These are phyloP conservation scores for Euptelea pleiosperma DNA, from an alignment of 164 flowering plant species.

Conservation along the genomic window DNA sequence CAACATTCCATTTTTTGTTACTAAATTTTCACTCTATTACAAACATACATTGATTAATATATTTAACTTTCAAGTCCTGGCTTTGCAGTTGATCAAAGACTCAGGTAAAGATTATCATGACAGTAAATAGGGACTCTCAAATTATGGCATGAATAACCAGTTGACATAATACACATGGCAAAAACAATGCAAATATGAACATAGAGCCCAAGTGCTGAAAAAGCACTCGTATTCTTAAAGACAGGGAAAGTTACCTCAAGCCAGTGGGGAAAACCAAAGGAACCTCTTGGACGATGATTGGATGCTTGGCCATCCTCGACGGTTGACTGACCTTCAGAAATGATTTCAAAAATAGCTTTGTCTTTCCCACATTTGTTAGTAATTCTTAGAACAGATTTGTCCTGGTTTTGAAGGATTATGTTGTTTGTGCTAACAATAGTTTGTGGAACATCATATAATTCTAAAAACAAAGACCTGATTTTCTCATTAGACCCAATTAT, in stretches of 20 bases:
- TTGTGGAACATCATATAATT: conserved; percentile 64
- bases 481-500: conserved; percentile 55
- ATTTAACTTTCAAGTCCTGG: no score
- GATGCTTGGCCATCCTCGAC: conserved; percentile 51
- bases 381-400: conserved; percentile 48
- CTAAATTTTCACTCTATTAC: no score
- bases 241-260: conserved; percentile 66
- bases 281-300: conserved; percentile 54
- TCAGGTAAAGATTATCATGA: no score
- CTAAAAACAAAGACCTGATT: conserved; percentile 44
- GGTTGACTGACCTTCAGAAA: conserved; percentile 61
- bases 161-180: not conserved
- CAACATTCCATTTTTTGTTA: no score
- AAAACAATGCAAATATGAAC: not conserved
- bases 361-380: conserved; percentile 59
- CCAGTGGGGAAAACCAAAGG: conserved; percentile 91
- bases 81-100: no score
- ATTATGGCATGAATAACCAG: not conserved
- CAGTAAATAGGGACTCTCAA: not conserved
- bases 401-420: conserved; percentile 72
- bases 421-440: conserved; percentile 57
- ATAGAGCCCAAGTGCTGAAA: not conserved
- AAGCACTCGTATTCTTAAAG: not conserved
- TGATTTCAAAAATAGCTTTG: conserved; percentile 51
- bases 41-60: no score